Evolutionary conservation across 805 yeast genomes (phyloP), one percentile per base, ranked within the genome.

Genomic region (Saccharomycopsis oosterbeekiorum): DNA sequence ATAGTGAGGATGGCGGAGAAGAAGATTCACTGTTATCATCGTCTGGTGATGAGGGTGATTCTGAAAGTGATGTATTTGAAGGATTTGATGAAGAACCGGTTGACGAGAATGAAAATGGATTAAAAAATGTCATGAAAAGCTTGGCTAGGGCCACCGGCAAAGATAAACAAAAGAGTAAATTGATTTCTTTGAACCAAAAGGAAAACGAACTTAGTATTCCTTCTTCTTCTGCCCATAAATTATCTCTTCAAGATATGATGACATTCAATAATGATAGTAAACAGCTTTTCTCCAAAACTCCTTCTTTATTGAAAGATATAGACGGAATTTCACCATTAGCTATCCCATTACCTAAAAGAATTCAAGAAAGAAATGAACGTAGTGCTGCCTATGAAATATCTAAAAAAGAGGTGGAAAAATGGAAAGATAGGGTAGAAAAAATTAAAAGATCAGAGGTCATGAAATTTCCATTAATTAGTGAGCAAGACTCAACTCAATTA

Each of bases 381-480:
- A 80, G 78, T 61, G 97, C 93, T 1, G 98, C 99, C 0, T 92
- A 88, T 71, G 96, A 89, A 61, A 81, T 94, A 40, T 84, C 97
- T 55, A 90, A 86, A 67, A 87, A 86, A 53, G 96, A 94, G 70
- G 88, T 93, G 5, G 79, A 83, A 62, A 88, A 86, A 72, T 94
- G 99, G 98, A 82, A 84, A 60, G 97, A 91, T 58, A 82, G 86
- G 0, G 89, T 94, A 26, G 83, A 84, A 64, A 80, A 82, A 61
- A 26, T 64, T 4, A 83, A 96, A 67, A 83, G 84, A 63, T 94
- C 97, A 0, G 97, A 92, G 68, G 91, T 88, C 61, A 74, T 94
- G 58, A 79, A 82, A 60, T 93, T 93, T 71, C 94, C 97, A 17
- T 70, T 86, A 68, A 79, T 81, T 58, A 68, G 71, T 1, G 75